These are phyloP conservation scores for Apiotrichum montevideense DNA, from an alignment of 1,284 basidiomycete species.

Conservation along the genomic window DNA sequence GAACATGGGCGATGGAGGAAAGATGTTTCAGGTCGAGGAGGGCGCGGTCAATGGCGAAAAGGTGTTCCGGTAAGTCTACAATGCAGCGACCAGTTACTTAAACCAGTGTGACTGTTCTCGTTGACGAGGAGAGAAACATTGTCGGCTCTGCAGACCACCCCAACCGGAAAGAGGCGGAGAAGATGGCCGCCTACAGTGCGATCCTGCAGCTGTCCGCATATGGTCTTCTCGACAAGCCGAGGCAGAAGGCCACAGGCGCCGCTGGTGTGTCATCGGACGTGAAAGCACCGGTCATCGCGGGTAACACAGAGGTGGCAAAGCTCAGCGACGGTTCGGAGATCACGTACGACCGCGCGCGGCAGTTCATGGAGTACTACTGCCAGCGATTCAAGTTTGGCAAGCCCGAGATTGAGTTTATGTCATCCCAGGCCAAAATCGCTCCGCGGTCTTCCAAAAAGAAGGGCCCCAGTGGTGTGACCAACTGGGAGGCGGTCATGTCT, in stretches of 20 bases:
- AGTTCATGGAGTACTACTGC: slow-evolving; percentile 95
- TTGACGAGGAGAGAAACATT: slow-evolving; percentile 28
- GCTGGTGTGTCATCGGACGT: neutral
- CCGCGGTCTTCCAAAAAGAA: slow-evolving; percentile 5
- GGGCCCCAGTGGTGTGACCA: slow-evolving; percentile 31
- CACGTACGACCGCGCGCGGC: slow-evolving; percentile 68
- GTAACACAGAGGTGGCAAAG: slow-evolving; percentile 16
- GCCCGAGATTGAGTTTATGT: slow-evolving; percentile 64
- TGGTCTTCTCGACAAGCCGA: slow-evolving; percentile 47
- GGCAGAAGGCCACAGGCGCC: slow-evolving; percentile 8
- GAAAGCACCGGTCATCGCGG: slow-evolving; percentile 1
- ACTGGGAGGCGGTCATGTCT: slow-evolving; percentile 76
- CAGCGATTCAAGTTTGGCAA: slow-evolving; percentile 70
- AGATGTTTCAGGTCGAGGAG: slow-evolving; percentile 25
- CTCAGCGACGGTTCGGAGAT: slow-evolving; percentile 66
- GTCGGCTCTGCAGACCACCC: slow-evolving; percentile 59
- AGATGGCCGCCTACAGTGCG: slow-evolving; percentile 66
- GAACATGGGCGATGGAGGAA: slow-evolving; percentile 22
- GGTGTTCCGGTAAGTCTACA: slow-evolving; percentile 26
- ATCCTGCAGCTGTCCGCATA: slow-evolving; percentile 61
- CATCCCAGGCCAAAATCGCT: slow-evolving; percentile 15
- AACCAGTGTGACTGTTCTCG: slow-evolving; percentile 32
- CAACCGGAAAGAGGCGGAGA: slow-evolving; percentile 64
- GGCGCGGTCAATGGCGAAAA: slow-evolving; percentile 30
- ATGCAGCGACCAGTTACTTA: neutral